Percentiles rank a stretch among this genome's conserved stretches.
These are phyloP conservation scores for Aspergillus sclerotiicarbonarius DNA, from an alignment of 495 filamentous ascomycete genomes.

Conservation along the genomic window DNA sequence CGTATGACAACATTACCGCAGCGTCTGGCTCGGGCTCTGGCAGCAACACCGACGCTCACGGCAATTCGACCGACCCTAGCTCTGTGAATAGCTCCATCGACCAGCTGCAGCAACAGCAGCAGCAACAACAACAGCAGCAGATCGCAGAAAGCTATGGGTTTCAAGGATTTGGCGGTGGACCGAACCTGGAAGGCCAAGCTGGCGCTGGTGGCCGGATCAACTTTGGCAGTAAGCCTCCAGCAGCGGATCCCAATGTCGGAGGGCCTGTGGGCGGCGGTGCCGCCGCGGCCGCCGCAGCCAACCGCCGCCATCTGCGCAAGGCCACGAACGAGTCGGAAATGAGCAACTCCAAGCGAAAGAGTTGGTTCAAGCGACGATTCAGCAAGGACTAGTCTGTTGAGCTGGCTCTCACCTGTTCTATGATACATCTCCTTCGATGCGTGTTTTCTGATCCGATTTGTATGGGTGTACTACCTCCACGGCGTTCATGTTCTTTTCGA, in stretches of 20 bases:
- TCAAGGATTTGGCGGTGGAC: constrained; percentile 46
- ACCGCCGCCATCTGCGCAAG: constrained; percentile 33
- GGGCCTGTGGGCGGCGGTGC: constrained; percentile 25
- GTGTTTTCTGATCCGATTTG: constrained; percentile 30
- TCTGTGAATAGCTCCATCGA: constrained; percentile 90
- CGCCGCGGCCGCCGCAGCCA: constrained; percentile 26
- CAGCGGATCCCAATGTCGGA: constrained; percentile 22
- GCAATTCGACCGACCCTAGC: constrained; percentile 85
- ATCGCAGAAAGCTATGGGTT: constrained; percentile 56
- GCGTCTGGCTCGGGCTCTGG: constrained; percentile 65
- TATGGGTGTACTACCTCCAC: constrained; percentile 20
- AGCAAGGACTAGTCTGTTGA: constrained; percentile 53
- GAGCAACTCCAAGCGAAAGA: constrained; percentile 69
- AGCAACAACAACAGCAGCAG: constrained; percentile 39
- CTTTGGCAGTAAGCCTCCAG: constrained; percentile 17
- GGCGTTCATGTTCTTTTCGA: constrained; percentile 23
- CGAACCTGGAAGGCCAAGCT: constrained; percentile 23
- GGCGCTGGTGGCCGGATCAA: constrained; percentile 13
- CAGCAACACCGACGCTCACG: constrained; percentile 64
- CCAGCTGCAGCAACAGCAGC: constrained; percentile 57
- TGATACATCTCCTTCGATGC: constrained; percentile 13
- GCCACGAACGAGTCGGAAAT: constrained; percentile 13
- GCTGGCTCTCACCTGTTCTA: constrained; percentile 11
- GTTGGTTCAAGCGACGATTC: constrained; percentile 82
- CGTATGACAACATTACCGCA: constrained; percentile 78